Base-by-base conservation (phyloP, 305 asterid genomes). In the Stenogyne calaminthoides region DNA sequence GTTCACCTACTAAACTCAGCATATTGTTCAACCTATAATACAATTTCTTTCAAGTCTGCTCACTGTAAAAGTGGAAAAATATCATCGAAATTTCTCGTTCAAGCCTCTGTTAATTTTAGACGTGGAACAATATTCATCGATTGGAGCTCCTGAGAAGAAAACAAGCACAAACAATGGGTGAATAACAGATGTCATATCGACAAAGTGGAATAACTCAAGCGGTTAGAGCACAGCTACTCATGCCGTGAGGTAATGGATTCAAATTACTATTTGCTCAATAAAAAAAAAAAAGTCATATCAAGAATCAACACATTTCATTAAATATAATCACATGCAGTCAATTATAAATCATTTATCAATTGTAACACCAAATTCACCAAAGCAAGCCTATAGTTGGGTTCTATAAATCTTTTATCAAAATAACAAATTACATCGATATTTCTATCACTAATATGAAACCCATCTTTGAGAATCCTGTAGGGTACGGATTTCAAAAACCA, bases 101-200 rank as follows among this genome's bases (percentile, higher is more conserved):
- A 46, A 46, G 54, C 93, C 62, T 85, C 95, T 0, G 89, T 80
- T 64, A 93, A 72, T 76, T 84, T 89, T 69, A 93, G 71, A 39
- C 95, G 90, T 36, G 97, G 96, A 51, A 91, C 77, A 4, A 93
- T 87, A 42, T 93, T 93, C 97, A 93, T 89, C 34, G 98, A 76
- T 80, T 85, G 92, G 65, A 93, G 98, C 83, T 93, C 98, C 97
- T 91, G 82, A 46, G 49, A 39, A 47, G 74, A 56, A 54, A 42
- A 10, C 15, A 64, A 49, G 15, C 46, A 11, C 5, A 29, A 29
- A 52, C 34, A 60, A 15, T 9, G 15, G 36, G 36, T 32, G 6
- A 34, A 37, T 14, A 39, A 42, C 16, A 1, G 3, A 8, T 16
- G 14, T 19, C 29, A n/a, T n/a, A n/a, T n/a, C n/a, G n/a, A n/a